Conservation (phyloP, 2,329 filamentous ascomycete species). For the Colletotrichum australisinense region DNA sequence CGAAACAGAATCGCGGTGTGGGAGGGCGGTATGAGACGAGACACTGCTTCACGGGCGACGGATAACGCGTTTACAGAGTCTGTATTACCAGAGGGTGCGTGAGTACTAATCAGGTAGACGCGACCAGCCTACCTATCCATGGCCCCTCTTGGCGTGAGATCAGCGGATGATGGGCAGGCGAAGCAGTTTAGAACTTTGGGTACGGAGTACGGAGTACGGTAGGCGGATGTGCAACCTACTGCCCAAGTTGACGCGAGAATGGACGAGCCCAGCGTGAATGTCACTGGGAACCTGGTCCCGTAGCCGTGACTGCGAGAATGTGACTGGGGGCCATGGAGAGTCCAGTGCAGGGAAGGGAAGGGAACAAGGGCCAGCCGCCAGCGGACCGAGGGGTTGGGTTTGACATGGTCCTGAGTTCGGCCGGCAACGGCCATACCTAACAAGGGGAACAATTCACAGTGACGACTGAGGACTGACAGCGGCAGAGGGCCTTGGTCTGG, state of each 20-base stretch:
- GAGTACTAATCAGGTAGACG: not conserved
- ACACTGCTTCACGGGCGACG: not conserved
- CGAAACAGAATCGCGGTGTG: not conserved
- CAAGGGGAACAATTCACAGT: constrained; percentile 28
- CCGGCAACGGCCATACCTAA: not conserved
- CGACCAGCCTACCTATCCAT: not conserved
- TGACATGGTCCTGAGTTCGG: constrained; percentile 1
- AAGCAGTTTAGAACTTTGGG: not conserved
- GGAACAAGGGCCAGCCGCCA: not conserved
- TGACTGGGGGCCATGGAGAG: not conserved
- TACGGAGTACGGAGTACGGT: too few relatives aligned
- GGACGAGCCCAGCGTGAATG: not conserved
- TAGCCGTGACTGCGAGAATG: not conserved
- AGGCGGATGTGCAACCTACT: not conserved
- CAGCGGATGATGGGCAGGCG: constrained; percentile 1
- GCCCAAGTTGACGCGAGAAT: not conserved
- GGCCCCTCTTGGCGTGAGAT: not conserved
- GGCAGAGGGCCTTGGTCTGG: not conserved
- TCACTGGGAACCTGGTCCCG: not conserved
- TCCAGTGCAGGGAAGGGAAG: not conserved
- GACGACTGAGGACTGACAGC: not conserved
- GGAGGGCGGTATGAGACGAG: not conserved
- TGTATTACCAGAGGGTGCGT: not conserved
- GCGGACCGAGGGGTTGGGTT: constrained; percentile 26
- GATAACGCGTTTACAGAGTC: constrained; percentile 9